Base-by-base conservation (phyloP, 31 red algal genomes). In the Bonnemaisonia californica region DNA sequence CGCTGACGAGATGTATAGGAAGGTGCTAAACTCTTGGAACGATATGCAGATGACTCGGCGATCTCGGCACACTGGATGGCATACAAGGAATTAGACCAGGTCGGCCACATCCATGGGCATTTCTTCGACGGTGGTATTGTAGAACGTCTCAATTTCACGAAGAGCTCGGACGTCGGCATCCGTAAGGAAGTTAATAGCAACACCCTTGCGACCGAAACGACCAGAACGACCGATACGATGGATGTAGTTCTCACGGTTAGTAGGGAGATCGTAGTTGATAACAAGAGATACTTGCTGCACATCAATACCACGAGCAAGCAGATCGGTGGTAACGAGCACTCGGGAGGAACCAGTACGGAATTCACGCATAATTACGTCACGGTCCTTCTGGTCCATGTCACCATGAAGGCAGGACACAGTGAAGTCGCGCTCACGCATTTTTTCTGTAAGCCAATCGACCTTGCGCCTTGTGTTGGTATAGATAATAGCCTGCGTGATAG, bases 241-340 rank as follows among this genome's bases (percentile, higher is more conserved):
- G 40, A 99, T 99, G 83, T 99, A 99, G 78, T 99, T 99, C 76
- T 99, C 97, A 60, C 93, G 84, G 83, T 99, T 99, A 33, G 93
- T 93, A 8, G 97, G 97, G 59, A 99, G 90, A 78, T 99, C 97
- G 77, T 94, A 99, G 80, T 99, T 99, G 86, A 99, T 96, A 21
- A 99, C 97, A 1, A 99, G 91, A 21, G 93, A 95, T 30, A 99
- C 93, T 80, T 95, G 93, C 88, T 99, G 97, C 36, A 99, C 97
- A 77, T 99, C 97, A 80, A 99, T 99, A 79, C 97, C 97, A 84
- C 97, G 89, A 2, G 97, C 97, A 48, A 99, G 82, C 75, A 99
- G 75, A 71, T 99, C 97, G 22, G 97, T 99, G 13, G 97, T 99
- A 24, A 99, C 86, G 33, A 99, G 86, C 69, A 99, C 97, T 83